A percentile compares a stretch with the other conserved stretches of the same genome.
Conservation (phyloP, 2,329 filamentous ascomycete genomes). For the Tolypocladium sp. region DNA sequence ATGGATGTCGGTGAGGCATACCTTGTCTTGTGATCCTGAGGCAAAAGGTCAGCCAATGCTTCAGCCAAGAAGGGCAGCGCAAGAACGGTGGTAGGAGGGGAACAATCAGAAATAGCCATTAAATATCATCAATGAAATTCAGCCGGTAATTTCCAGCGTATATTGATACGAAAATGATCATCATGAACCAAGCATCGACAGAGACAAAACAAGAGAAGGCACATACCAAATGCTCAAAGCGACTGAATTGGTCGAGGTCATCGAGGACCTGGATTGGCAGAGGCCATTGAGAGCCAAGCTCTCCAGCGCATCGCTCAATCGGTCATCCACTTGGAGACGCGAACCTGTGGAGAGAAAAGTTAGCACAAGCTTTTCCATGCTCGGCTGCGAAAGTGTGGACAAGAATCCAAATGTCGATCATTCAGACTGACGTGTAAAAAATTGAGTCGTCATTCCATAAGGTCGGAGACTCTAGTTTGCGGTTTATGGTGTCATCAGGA, state of each 20-base stretch:
- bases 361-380: conserved; percentile 12
- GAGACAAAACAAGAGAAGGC: not conserved
- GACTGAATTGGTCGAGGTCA: not conserved
- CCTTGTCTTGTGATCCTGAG: conserved; percentile 19
- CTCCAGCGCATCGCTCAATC: not conserved
- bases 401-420: conserved; percentile 10
- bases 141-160: conserved; percentile 95
- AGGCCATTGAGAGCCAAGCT: not conserved
- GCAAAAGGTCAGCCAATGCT: conserved; percentile 20
- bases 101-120: conserved; percentile 76
- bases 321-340: conserved; percentile 6
- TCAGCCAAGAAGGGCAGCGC: not conserved
- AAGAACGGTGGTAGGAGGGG: conserved; percentile 6
- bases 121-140: conserved; percentile 72
- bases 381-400: conserved; percentile 4
- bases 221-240: conserved; percentile 18
- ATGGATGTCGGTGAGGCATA: conserved; percentile 15
- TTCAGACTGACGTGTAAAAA: conserved; percentile 95
- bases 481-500: conserved; percentile 79
- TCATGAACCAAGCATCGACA: conserved; percentile 16
- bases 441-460: conserved; percentile 69
- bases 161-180: conserved; percentile 62
- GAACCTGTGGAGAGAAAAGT: conserved; percentile 6
- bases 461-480: conserved; percentile 99
- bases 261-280: not conserved